Evolutionary conservation across 768 basidiomycete species (phyloP), one percentile per base, ranked within the genome.

Genomic region (Amyloporia xantha): DNA sequence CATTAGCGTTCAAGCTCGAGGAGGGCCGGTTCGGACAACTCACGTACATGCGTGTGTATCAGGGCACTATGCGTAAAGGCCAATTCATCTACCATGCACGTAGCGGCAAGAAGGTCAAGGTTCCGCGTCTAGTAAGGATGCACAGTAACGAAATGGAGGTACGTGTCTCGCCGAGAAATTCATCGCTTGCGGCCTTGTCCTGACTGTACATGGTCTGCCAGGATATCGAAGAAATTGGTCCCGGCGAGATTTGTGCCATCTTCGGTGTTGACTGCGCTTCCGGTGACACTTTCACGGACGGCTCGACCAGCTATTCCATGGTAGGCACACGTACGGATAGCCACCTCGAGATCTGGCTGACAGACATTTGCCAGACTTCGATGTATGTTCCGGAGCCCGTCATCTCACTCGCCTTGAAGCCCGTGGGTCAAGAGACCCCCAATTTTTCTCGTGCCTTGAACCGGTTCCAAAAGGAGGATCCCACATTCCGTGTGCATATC

Each of bases 71-170:
- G 65, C 92, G 84, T 71, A 88, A 89, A 68, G 81, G 89, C 2
- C 78, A 76, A 54, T 75, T 83, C 50, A 92, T 99, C 57, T 92
- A 76, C 69, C 96, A 98, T 60, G 91, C 88, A 7, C 76, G 94
- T 35, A 92, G 93, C 19, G 95, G 94, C 39, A 99, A 97, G 77
- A 91, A 84, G 69, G 87, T 96, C 68, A 97, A 98, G 69, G 90
- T 99, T 10, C 94, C 96, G 2, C 78, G 94, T 33, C 71, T 99
- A 55, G 96, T 98, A 49, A 79, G 92, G 50, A 95, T 99, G 96
- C 96, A 99, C 67, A 89, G 86, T 66, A 90, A 98, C 55, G 95
- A 99, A 67, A 97, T 98, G 96, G 96, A 99, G 81, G 90, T 89
- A 44, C 30, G 76, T 62, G 2, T 5, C 0, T 5, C 28, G 17